A percentile compares a stretch with the other conserved stretches of the same genome.
Evolutionary conservation across 805 yeast genomes (phyloP).

Genomic region (Schizosaccharomyces osmophilus): DNA sequence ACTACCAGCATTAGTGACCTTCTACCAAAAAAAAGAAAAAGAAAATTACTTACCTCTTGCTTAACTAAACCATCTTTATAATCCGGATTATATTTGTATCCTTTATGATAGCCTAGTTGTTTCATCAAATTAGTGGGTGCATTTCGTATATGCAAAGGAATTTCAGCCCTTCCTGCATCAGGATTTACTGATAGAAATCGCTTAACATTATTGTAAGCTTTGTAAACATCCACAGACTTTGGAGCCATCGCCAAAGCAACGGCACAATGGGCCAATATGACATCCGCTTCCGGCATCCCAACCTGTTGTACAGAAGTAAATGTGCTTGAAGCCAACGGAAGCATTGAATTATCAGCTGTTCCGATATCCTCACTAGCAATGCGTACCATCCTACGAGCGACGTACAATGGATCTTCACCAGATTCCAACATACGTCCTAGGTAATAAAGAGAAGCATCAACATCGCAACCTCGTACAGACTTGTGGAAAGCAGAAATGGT

Average conservation of each 20-base stretch:
- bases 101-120: slow-evolving; percentile 62
- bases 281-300: slow-evolving; percentile 87
- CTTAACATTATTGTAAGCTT: slow-evolving; percentile 53
- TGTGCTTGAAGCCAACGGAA: slow-evolving; percentile 70
- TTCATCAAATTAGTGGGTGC: slow-evolving; percentile 87
- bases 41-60: slow-evolving; percentile 21
- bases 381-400: slow-evolving; percentile 74
- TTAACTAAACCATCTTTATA: slow-evolving; percentile 43
- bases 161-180: slow-evolving; percentile 29
- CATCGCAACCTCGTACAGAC: slow-evolving; percentile 66
- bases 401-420: slow-evolving; percentile 80
- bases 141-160: slow-evolving; percentile 53
- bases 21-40: neutral
- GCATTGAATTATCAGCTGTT: slow-evolving; percentile 49
- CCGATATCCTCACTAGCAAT: slow-evolving; percentile 95
- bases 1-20: neutral
- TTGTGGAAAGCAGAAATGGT: slow-evolving; percentile 90
- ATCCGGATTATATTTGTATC: slow-evolving; percentile 74
- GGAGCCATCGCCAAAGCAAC: slow-evolving; percentile 68
- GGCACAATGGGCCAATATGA: slow-evolving; percentile 74
- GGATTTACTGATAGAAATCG: slow-evolving; percentile 32
- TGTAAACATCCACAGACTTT: slow-evolving; percentile 66
- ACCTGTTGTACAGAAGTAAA: slow-evolving; percentile 70
- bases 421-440: slow-evolving; percentile 70
- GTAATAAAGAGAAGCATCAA: slow-evolving; percentile 75